Evolutionary conservation across 2,329 filamentous ascomycete species (phyloP), one percentile per base, ranked within the genome.

Genomic region (Fusarium sp.): DNA sequence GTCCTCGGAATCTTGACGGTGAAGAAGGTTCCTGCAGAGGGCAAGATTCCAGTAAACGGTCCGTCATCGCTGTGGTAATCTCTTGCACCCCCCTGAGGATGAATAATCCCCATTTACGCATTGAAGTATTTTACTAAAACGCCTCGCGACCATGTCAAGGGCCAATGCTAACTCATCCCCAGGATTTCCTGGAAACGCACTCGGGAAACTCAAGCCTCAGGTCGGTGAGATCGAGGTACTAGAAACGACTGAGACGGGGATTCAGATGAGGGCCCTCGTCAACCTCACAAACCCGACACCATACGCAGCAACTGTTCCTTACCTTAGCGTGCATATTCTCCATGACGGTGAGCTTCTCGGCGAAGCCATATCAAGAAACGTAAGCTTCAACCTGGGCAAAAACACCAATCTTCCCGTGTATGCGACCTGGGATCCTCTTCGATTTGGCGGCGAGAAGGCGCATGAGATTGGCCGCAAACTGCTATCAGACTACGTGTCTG

Each of bases 11-110:
- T 90, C 70, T 87, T 98, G 74, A 86, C 91, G 53, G 83, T 98
- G 73, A 93, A 92, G 78, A 89, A 91, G 69, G 91, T 99, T 73
- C 95, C 95, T 46, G 93, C 88, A 77, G 86, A 94, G 82, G 94
- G 96, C 72, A 87, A 90, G 74, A 89, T 99, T 75, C 92, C 92
- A 80, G 88, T 98, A 83, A 96, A 97, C 87, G 92, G 94, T 97
- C 90, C 89, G 94, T 93, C 84, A 80, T 84, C 83, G 80, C 85
- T 82, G 42, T 77, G 76, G 74, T 78, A 77, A 71, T 72, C 60
- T 68, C 64, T 59, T 60, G 53, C 57, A 66, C 56, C 58, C 72
- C 66, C 68, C 70, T 69, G 70, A 73, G 65, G 73, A 69, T 63
- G 62, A 68, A 68, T 64, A 47, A 65, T 70, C 66, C 64, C 66